Percentiles rank a stretch among this genome's conserved stretches.
Conservation (phyloP, 768 basidiomycete genomes). For the Tubosaeta sp. region DNA sequence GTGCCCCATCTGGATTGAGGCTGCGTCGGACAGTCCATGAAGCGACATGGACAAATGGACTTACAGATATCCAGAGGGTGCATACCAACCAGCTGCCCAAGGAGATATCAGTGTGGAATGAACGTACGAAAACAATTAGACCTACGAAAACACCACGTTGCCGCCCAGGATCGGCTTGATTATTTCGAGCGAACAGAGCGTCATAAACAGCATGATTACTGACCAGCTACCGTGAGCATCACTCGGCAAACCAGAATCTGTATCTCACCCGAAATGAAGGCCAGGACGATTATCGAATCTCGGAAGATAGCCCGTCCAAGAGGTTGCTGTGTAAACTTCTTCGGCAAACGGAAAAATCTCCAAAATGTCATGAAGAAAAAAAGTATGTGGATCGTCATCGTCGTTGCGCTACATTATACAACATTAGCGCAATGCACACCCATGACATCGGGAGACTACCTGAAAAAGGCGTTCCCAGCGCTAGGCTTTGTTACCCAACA, state of each 20-base stretch:
- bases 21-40: background rate
- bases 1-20: slow-evolving; percentile 12
- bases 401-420: slow-evolving; percentile 9
- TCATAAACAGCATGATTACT: slow-evolving; percentile 19
- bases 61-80: slow-evolving; percentile 17
- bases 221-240: background rate
- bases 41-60: background rate
- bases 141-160: slow-evolving; percentile 23
- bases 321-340: background rate
- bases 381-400: slow-evolving; percentile 9
- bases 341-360: slow-evolving; percentile 13
- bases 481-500: slow-evolving; percentile 14
- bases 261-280: slow-evolving; percentile 13
- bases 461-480: slow-evolving; percentile 15
- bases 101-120: background rate
- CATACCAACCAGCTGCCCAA: slow-evolving; percentile 18
- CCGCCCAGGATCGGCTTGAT: slow-evolving; percentile 11
- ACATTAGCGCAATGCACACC: background rate
- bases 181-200: slow-evolving; percentile 10
- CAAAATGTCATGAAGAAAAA: slow-evolving; percentile 20
- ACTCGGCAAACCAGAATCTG: background rate
- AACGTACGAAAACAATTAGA: background rate
- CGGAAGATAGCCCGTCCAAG: slow-evolving; percentile 11
- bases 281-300: slow-evolving; percentile 11
- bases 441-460: slow-evolving; percentile 2